These are phyloP conservation scores for Kodamaea restingae DNA, from an alignment of 805 yeast species.

Conservation along the genomic window DNA sequence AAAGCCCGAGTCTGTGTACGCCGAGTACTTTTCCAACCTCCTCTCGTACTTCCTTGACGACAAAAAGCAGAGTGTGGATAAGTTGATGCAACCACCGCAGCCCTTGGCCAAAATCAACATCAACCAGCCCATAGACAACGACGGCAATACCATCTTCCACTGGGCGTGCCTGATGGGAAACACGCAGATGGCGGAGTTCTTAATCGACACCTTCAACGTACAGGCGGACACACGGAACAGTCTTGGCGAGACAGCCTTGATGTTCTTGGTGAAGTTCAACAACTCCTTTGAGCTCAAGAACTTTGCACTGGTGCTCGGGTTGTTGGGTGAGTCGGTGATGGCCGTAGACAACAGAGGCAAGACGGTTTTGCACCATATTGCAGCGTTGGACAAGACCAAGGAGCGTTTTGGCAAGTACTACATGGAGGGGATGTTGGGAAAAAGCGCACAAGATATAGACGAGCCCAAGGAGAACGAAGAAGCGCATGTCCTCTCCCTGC, in stretches of 20 bases:
- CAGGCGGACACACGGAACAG: slow-evolving; percentile 69
- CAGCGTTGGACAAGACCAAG: slow-evolving; percentile 28
- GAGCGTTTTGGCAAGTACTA: slow-evolving; percentile 38
- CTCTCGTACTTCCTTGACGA: slow-evolving; percentile 54
- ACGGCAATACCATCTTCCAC: slow-evolving; percentile 90
- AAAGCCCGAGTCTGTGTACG: slow-evolving; percentile 19
- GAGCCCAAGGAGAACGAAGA: slow-evolving; percentile 16
- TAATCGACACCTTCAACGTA: slow-evolving; percentile 61
- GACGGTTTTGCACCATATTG: slow-evolving; percentile 41
- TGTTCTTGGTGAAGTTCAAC: slow-evolving; percentile 40
- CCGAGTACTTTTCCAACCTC: slow-evolving; percentile 42
- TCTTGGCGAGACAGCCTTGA: slow-evolving; percentile 81
- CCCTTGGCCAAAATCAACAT: slow-evolving; percentile 54
- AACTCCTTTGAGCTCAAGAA: slow-evolving; percentile 37
- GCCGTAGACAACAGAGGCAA: slow-evolving; percentile 37
- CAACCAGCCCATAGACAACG: slow-evolving; percentile 87
- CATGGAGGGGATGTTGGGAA: slow-evolving; percentile 30
- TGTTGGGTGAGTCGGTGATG: slow-evolving; percentile 34
- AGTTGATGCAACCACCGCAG: slow-evolving; percentile 53
- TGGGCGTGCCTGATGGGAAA: slow-evolving; percentile 95
- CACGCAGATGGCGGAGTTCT: slow-evolving; percentile 57
- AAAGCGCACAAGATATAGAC: neutral
- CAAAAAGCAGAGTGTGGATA: slow-evolving; percentile 24
- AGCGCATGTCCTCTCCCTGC: slow-evolving; percentile 6
- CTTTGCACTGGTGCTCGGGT: slow-evolving; percentile 32